Evolutionary conservation across 2,329 filamentous ascomycete species (phyloP), one percentile per base, ranked within the genome.

Genomic region (Penicillium palitans): DNA sequence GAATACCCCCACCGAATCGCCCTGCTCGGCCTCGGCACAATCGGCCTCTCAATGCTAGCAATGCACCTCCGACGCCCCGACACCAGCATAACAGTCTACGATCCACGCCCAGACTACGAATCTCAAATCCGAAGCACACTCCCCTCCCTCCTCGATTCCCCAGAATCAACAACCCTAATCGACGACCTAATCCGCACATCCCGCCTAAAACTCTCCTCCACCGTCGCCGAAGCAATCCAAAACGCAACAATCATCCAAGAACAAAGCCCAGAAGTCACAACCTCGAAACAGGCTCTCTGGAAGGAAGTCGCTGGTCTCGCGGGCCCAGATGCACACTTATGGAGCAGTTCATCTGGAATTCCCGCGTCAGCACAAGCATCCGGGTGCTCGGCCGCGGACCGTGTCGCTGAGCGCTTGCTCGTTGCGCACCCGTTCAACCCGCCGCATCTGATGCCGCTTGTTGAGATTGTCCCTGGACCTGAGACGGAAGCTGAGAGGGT

Each of bases 371-470:
- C 70, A 25, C 83, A 86, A 61, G 54, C 46, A 3, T 46, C 54
- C 6, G 42, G 33, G 1, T 65, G 58, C n/a, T 39, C 44, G 6
- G 17, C 33, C 1, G 25, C 71, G 70, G 9, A 61, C 73, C 4
- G 80, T 82, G 78, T 63, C 29, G 68, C 71, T 50, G 68, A 65
- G 27, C 72, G 83, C 2, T 67, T 87, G 3, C 61, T 86, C 0
- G 80, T 86, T 1, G 83, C 84, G 4, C 85, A 87, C 67, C 84
- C 84, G 0, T 87, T 83, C 69, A 87, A 87, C 55, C 85, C 82
- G 24, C 84, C 84, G 1, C 83, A 86, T 61, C 78, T 87, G 53
- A 85, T 87, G 81, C 84, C 84, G 0, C 66, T 87, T 1, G 70
- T 87, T 2, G 84, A 87, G 67, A 74, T 87, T 33, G 84, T 86